Evolutionary conservation across 1,284 basidiomycete genomes (phyloP).

Genomic region (Binderoboletus segoi): DNA sequence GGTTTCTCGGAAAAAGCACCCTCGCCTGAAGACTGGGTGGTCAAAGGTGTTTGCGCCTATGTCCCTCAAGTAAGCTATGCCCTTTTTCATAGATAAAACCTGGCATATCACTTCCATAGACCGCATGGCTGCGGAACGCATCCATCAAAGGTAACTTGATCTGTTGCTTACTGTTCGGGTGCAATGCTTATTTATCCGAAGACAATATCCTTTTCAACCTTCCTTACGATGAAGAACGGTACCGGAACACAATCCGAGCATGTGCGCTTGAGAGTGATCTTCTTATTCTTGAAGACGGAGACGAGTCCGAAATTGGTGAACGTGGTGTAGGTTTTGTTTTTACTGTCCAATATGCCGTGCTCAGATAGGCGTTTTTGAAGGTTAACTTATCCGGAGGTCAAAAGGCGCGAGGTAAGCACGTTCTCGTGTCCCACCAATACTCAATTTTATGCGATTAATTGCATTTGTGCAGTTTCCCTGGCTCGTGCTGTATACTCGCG

Average conservation of each 20-base stretch:
- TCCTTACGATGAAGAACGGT: conserved; percentile 78
- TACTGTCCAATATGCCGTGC: background rate
- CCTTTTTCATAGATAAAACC: background rate
- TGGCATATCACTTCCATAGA: conserved; percentile 33
- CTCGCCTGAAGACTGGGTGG: conserved; percentile 70
- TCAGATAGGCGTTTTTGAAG: conserved; percentile 38
- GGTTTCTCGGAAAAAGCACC: conserved; percentile 46
- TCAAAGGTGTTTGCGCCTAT: conserved; percentile 81
- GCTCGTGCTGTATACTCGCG: conserved; percentile 94
- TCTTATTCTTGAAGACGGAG: conserved; percentile 91
- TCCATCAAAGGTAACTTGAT: conserved; percentile 72
- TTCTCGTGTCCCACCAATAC: background rate
- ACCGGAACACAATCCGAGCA: conserved; percentile 46
- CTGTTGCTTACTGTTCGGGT: background rate
- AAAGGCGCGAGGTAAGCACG: conserved; percentile 77
- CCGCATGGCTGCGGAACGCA: conserved; percentile 88
- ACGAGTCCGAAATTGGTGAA: conserved; percentile 91
- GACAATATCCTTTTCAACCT: conserved; percentile 93
- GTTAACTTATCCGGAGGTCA: conserved; percentile 93
- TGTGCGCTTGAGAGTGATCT: conserved; percentile 81
- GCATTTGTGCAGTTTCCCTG: conserved; percentile 63
- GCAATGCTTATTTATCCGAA: conserved; percentile 29
- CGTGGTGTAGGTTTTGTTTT: conserved; percentile 57
- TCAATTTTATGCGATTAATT: background rate
- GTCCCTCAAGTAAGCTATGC: conserved; percentile 77